Evolutionary conservation across 1,284 basidiomycete genomes (phyloP).

Genomic region (Austroboletus rostrupii): DNA sequence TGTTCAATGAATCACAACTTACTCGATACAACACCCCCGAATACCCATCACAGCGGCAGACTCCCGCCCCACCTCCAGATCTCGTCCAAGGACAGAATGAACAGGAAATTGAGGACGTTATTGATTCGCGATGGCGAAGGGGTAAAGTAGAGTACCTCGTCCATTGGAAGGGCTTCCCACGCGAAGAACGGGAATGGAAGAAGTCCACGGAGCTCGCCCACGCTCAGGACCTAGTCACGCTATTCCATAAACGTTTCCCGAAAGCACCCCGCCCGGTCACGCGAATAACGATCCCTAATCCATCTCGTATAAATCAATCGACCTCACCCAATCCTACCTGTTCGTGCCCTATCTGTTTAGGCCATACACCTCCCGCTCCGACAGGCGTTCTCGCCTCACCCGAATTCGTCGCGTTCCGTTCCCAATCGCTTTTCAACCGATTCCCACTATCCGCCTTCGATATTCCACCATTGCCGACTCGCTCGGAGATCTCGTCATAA

Average conservation of each 20-base stretch:
- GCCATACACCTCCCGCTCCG: too few relatives aligned
- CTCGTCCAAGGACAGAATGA: neutral
- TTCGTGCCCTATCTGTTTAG: too few relatives aligned
- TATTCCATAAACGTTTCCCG: neutral
- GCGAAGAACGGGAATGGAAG: neutral
- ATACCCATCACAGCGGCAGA: neutral
- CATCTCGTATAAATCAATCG: too few relatives aligned
- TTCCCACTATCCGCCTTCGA: too few relatives aligned
- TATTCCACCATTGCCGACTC: too few relatives aligned
- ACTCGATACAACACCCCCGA: too few relatives aligned
- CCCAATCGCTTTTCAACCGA: too few relatives aligned
- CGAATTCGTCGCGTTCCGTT: too few relatives aligned
- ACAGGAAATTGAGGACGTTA: neutral
- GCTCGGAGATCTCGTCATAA: too few relatives aligned
- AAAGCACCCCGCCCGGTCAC: neutral
- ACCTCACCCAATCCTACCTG: too few relatives aligned
- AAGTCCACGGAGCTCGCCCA: accelerated
- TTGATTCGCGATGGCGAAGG: neutral
- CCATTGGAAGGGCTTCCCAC: constrained; percentile 1
- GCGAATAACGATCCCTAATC: too few relatives aligned
- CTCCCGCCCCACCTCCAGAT: neutral
- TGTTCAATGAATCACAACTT: neutral
- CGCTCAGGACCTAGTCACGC: neutral
- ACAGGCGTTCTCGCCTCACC: too few relatives aligned
- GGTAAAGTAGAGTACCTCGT: neutral